These are phyloP conservation scores for Maudiozyma saulgeensis DNA, from an alignment of 805 yeast genomes.

Conservation along the genomic window DNA sequence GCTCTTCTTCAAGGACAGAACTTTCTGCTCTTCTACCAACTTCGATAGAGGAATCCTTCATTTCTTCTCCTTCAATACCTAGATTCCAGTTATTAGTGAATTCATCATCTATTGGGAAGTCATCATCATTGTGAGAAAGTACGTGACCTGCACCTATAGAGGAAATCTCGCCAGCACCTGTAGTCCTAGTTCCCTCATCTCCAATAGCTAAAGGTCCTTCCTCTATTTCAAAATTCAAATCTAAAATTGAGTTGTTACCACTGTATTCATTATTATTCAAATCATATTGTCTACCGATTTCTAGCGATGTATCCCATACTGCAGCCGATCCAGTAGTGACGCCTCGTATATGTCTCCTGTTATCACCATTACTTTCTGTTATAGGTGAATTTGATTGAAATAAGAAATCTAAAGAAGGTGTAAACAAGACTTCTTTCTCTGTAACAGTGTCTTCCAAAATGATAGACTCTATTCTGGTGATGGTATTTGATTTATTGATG, in stretches of 20 bases:
- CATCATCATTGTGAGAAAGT: constrained; percentile 10
- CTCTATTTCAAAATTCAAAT: background rate
- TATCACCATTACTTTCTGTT: constrained; percentile 10
- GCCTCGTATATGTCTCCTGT: constrained; percentile 25
- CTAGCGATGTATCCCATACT: constrained; percentile 24
- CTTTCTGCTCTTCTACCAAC: constrained; percentile 44
- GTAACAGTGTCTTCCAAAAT: constrained; percentile 72
- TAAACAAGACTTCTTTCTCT: constrained; percentile 60
- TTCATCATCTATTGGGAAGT: constrained; percentile 20
- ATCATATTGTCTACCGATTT: constrained; percentile 20
- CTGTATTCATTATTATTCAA: constrained; percentile 18
- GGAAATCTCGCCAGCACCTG: background rate
- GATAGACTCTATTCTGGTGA: constrained; percentile 49
- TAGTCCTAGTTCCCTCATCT: constrained; percentile 6
- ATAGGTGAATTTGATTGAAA: constrained; percentile 10
- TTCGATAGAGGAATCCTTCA: constrained; percentile 45
- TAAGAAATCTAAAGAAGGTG: constrained; percentile 42
- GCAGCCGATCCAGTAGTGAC: constrained; percentile 14
- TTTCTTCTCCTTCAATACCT: constrained; percentile 14
- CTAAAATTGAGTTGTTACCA: background rate
- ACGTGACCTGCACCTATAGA: background rate
- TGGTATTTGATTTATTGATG: constrained; percentile 50
- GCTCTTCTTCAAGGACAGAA: constrained; percentile 14
- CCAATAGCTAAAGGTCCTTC: constrained; percentile 4
- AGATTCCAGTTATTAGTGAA: constrained; percentile 19